Conservation (phyloP, 2,329 filamentous ascomycete genomes). For the Phialocephala sp. region DNA sequence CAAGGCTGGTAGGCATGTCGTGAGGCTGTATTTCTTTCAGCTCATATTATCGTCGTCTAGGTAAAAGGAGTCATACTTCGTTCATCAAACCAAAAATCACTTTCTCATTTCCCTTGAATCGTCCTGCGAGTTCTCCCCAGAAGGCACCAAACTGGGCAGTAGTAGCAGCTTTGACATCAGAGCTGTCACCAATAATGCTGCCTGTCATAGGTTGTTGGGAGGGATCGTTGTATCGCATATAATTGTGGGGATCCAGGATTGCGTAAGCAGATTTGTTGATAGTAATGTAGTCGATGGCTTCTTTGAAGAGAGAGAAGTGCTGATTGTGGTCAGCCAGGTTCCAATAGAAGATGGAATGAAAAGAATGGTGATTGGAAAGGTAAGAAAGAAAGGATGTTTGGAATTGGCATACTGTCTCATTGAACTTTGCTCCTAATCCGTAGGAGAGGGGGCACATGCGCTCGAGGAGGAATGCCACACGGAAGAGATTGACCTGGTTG, state of each 20-base stretch:
- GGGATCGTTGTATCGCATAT: conserved; percentile 60
- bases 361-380: background rate
- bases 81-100: conserved; percentile 58
- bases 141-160: conserved; percentile 55
- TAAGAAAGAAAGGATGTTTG: background rate
- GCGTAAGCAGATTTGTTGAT: conserved; percentile 51
- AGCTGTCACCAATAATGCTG: conserved; percentile 54
- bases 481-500: conserved; percentile 50
- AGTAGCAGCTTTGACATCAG: conserved; percentile 51
- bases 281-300: conserved; percentile 57
- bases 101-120: conserved; percentile 52
- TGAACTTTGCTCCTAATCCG: conserved; percentile 54
- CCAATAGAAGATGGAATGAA: background rate
- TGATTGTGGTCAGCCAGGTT: conserved; percentile 14
- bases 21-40: conserved; percentile 45
- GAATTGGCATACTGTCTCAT: conserved; percentile 48
- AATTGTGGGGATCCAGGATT: conserved; percentile 58
- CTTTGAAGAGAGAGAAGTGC: conserved; percentile 52
- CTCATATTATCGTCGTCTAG: background rate
- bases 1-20: conserved; percentile 52
- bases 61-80: conserved; percentile 14
- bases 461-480: conserved; percentile 56
- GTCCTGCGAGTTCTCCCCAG: conserved; percentile 53
- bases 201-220: conserved; percentile 54
- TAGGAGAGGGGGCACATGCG: conserved; percentile 54